A percentile compares a stretch with the other conserved stretches of the same genome.
These are phyloP conservation scores for Kwoniella dendrophila DNA, from an alignment of 768 basidiomycete species.

Conservation along the genomic window DNA sequence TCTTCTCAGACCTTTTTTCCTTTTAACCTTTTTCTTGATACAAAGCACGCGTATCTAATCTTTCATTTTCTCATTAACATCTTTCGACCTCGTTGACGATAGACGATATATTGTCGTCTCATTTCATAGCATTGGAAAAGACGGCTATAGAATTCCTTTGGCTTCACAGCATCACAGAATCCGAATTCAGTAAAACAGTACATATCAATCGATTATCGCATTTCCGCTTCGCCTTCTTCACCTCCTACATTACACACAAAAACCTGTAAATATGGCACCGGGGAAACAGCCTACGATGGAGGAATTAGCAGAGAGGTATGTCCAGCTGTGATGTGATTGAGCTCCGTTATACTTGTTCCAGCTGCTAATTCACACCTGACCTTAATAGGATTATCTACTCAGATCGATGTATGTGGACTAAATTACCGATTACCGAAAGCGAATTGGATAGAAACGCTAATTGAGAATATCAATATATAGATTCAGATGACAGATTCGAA, in stretches of 20 bases:
- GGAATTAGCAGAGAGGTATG: slow-evolving; percentile 53
- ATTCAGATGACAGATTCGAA: slow-evolving; percentile 88
- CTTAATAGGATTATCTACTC: slow-evolving; percentile 54
- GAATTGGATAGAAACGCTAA: not conserved
- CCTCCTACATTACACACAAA: not conserved
- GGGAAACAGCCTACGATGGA: slow-evolving; percentile 44
- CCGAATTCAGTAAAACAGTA: too few species aligned
- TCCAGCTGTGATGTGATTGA: not conserved
- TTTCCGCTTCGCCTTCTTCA: not conserved
- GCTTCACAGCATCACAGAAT: not conserved
- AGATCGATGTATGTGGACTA: slow-evolving; percentile 47
- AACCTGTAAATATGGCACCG: slow-evolving; percentile 7
- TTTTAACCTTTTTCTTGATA: too few species aligned
- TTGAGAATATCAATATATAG: slow-evolving; percentile 22
- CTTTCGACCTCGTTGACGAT: too few species aligned
- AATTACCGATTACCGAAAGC: not conserved
- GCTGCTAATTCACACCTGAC: too few species aligned
- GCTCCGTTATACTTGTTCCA: not conserved
- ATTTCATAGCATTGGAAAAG: too few species aligned
- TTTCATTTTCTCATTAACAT: too few species aligned
- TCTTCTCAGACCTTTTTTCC: too few species aligned
- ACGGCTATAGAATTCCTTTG: not conserved
- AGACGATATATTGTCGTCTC: too few species aligned
- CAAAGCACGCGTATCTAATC: too few species aligned
- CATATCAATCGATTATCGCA: not conserved